Evolutionary conservation across 2,329 filamentous ascomycete species (phyloP).

Genomic region (Truncatella angustata): DNA sequence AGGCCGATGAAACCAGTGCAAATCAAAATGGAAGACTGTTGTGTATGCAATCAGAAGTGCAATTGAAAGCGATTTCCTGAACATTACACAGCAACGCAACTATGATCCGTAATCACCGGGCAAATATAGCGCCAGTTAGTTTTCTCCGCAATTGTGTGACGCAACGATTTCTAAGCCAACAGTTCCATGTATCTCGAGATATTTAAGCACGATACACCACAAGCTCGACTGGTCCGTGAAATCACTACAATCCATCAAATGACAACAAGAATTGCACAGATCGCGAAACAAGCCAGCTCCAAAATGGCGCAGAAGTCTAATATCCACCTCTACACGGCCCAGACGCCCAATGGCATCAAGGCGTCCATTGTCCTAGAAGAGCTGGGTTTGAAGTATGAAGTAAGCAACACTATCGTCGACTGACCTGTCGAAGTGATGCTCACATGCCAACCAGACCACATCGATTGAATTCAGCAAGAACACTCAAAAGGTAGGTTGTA

Average conservation of each 20-base stretch:
- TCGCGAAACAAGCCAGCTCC: background rate
- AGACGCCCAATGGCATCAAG: constrained; percentile 89
- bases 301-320: constrained; percentile 52
- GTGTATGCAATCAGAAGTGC: background rate
- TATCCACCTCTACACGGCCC: constrained; percentile 78
- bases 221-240: too few species aligned
- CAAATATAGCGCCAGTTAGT: background rate
- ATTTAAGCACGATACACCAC: too few species aligned
- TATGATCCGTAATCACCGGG: background rate
- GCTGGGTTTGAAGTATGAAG: constrained; percentile 78
- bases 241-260: too few species aligned
- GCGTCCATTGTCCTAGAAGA: constrained; percentile 85
- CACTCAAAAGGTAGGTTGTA: constrained; percentile 60
- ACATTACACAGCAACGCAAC: background rate
- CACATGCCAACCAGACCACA: constrained; percentile 38
- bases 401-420: constrained; percentile 23
- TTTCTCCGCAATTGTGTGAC: background rate
- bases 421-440: background rate
- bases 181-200: too few species aligned
- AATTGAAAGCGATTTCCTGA: too few species aligned
- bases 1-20: background rate
- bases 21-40: background rate
- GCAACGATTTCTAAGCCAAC: constrained; percentile 3
- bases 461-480: constrained; percentile 72
- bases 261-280: background rate